Percentiles rank a stretch among this genome's conserved stretches.
Conservation (phyloP, 2,329 filamentous ascomycete genomes). For the Monosporascus sp. region DNA sequence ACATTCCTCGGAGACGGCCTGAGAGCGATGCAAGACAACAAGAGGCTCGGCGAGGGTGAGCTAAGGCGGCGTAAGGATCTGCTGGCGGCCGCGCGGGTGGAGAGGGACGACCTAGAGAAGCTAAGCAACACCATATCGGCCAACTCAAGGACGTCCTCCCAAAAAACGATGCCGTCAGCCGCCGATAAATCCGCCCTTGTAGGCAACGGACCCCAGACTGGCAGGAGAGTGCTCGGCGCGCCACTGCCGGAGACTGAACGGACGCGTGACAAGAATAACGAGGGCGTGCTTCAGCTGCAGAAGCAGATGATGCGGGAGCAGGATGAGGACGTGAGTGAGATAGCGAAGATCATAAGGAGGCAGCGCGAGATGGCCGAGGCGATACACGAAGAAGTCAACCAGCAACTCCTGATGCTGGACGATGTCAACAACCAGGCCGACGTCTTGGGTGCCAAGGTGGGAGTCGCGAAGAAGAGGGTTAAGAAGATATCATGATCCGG, state of each 20-base stretch:
- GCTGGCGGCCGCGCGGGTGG: slow-evolving; percentile 62
- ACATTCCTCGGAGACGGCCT: slow-evolving; percentile 62
- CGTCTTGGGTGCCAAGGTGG: slow-evolving; percentile 62
- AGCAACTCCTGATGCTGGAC: slow-evolving; percentile 66
- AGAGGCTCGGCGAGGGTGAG: slow-evolving; percentile 66
- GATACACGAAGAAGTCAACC: slow-evolving; percentile 68
- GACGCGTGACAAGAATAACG: slow-evolving; percentile 72
- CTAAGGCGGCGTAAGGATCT: slow-evolving; percentile 66
- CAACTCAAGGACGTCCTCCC: slow-evolving; percentile 37
- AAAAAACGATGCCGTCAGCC: slow-evolving; percentile 42
- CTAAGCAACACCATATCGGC: slow-evolving; percentile 52
- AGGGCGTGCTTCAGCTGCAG: slow-evolving; percentile 68
- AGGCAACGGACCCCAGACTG: slow-evolving; percentile 30
- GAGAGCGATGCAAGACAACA: slow-evolving; percentile 47
- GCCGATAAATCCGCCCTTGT: slow-evolving; percentile 48
- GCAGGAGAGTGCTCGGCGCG: slow-evolving; percentile 65
- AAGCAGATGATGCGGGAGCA: slow-evolving; percentile 69
- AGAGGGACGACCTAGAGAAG: slow-evolving; percentile 71
- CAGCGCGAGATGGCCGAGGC: slow-evolving; percentile 74
- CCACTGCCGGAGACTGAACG: slow-evolving; percentile 70
- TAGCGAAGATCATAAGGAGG: slow-evolving; percentile 63
- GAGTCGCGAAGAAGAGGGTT: slow-evolving; percentile 67
- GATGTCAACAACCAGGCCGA: slow-evolving; percentile 62
- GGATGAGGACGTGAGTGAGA: slow-evolving; percentile 64
- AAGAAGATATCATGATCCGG: slow-evolving; percentile 51